These are phyloP conservation scores for Exophiala bonariae DNA, from an alignment of 2,329 filamentous ascomycete species.

Conservation along the genomic window DNA sequence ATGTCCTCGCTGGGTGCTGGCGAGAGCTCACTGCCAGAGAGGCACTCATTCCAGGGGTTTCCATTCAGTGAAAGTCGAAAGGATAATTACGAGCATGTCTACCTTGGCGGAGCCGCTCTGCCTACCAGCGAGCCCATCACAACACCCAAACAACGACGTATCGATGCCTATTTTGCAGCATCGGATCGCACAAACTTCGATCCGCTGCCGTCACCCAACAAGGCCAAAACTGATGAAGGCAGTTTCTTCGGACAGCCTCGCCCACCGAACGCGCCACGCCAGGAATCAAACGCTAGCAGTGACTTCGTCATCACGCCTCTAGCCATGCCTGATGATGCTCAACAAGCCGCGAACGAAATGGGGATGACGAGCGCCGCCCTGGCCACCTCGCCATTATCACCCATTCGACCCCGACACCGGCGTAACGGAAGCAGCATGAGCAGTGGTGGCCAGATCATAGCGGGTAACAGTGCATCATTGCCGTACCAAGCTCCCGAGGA, in stretches of 20 bases:
- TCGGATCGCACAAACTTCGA: no score
- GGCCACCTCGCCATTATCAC: background rate
- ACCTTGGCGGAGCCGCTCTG: background rate
- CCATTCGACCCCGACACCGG: constrained; percentile 1
- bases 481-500: constrained; percentile 2
- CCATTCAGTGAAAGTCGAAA: background rate
- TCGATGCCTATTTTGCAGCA: background rate
- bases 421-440: constrained; percentile 9
- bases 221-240: no score
- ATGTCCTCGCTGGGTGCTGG: background rate
- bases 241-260: no score
- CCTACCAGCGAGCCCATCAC: background rate
- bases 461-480: background rate
- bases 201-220: no score
- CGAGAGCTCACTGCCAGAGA: background rate
- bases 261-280: background rate
- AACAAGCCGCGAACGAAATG: background rate
- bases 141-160: background rate
- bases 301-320: background rate
- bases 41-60: no score
- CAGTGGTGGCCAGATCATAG: constrained; percentile 1
- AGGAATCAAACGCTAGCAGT: constrained; percentile 6
- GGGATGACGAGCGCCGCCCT: background rate
- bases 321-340: background rate
- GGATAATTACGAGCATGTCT: background rate